Evolutionary conservation across 257 asterid genomes (phyloP), one percentile per base, ranked within the genome.

Genomic region (Nicotiana tabacum): DNA sequence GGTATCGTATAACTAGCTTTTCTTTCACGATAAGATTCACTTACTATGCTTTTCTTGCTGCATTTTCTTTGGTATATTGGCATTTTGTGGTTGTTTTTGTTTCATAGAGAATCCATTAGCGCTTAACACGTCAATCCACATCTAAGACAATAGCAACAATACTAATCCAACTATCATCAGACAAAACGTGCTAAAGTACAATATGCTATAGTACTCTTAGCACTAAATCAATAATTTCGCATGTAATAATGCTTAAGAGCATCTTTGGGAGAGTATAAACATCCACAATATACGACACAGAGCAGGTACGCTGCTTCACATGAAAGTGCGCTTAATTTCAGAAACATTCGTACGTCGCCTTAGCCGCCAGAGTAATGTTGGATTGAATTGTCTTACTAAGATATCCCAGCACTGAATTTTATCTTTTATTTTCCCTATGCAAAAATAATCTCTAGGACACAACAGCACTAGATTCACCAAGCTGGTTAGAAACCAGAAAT

Each of bases 21-120:
- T 83, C 81, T 32, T 80, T 81, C n/a, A 70, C 87, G 65, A 74
- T 55, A 82, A 68, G 18, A 62, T 82, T 82, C 84, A 33, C 82
- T 82, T 9, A 80, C 7, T 61, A 48, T 62, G 57, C 68, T 51
- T 69, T 56, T 21, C 15, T 77, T 53, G 17, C n/a, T 43, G 43
- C 33, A 39, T 7, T 39, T 39, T 39, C 10, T 8, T 37, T 43
- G 6, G 48, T 43, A 43, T 1, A 43, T 43, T 43, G 8, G 11
- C 48, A 43, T 43, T 43, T 43, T 43, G 48, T 43, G 11, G 48
- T 43, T 43, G 11, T 43, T 43, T 43, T 43, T 8, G 11, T 7
- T 43, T 43, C 15, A 15, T 3, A 12, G 53, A 74, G 51, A 74
- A 35, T 30, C 43, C 58, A 76, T 61, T 29, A n/a, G 5, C 1